Evolutionary conservation across 1,139 yeast species (phyloP).

Genomic region (Hansenula anomala): DNA sequence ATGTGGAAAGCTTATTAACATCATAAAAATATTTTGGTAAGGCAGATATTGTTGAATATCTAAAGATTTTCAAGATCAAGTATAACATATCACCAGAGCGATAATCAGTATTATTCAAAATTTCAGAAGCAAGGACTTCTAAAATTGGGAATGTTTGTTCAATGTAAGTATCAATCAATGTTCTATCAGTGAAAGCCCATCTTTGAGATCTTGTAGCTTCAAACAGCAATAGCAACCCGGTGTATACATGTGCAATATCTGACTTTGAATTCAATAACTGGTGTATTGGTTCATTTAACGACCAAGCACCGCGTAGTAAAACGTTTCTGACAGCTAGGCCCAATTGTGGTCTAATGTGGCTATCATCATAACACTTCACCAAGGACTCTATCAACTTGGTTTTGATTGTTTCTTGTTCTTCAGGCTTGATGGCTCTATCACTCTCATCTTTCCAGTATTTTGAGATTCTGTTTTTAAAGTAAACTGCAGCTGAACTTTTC

Average conservation of each 20-base stretch:
- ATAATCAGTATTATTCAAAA: slow-evolving; percentile 32
- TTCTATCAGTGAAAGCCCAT: slow-evolving; percentile 45
- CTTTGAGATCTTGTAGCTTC: slow-evolving; percentile 56
- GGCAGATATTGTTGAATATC: slow-evolving; percentile 51
- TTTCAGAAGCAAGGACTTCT: slow-evolving; percentile 42
- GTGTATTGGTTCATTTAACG: slow-evolving; percentile 24
- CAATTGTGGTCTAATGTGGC: slow-evolving; percentile 51
- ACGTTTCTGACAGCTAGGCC: slow-evolving; percentile 65
- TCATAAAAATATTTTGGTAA: slow-evolving; percentile 54
- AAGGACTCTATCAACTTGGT: slow-evolving; percentile 46
- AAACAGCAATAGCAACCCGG: slow-evolving; percentile 53
- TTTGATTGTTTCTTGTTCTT: slow-evolving; percentile 51
- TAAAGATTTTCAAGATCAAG: slow-evolving; percentile 59
- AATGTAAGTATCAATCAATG: slow-evolving; percentile 42
- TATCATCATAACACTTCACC: slow-evolving; percentile 31
- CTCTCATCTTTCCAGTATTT: slow-evolving; percentile 45
- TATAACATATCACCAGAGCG: slow-evolving; percentile 54
- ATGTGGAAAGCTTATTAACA: slow-evolving; percentile 46
- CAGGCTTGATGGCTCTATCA: slow-evolving; percentile 40
- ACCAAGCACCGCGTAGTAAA: slow-evolving; percentile 47
- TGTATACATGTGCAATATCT: slow-evolving; percentile 47
- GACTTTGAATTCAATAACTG: slow-evolving; percentile 40
- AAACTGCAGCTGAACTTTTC: slow-evolving; percentile 60
- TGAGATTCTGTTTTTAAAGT: slow-evolving; percentile 59
- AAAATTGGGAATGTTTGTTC: slow-evolving; percentile 49